These are phyloP conservation scores for Crithidia bombi DNA, from an alignment of 208 protist genomes.

Conservation along the genomic window DNA sequence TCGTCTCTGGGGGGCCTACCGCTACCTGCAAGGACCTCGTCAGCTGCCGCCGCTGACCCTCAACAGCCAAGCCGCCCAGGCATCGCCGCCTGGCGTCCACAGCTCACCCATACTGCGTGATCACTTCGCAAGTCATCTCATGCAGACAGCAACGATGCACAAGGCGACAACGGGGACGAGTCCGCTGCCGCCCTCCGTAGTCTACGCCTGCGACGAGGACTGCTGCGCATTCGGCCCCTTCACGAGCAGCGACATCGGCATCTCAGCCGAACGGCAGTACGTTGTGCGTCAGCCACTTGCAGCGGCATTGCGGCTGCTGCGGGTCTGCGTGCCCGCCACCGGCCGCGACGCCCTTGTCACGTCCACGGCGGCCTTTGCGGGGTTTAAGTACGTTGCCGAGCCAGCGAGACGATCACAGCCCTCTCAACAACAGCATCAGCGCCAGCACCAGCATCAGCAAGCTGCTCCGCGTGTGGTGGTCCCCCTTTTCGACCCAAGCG, in stretches of 20 bases:
- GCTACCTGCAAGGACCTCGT: slow-evolving; percentile 30
- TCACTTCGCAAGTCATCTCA: slow-evolving; percentile 17
- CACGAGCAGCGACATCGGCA: slow-evolving; percentile 53
- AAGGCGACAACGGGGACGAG: neutral
- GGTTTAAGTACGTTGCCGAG: slow-evolving; percentile 29
- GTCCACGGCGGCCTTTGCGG: slow-evolving; percentile 19
- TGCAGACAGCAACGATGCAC: neutral
- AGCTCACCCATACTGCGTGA: slow-evolving; percentile 24
- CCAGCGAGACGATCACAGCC: neutral
- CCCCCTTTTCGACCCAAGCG: slow-evolving; percentile 60
- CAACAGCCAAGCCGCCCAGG: slow-evolving; percentile 14
- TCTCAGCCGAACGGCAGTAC: slow-evolving; percentile 38
- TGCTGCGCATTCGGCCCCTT: slow-evolving; percentile 71
- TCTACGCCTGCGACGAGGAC: slow-evolving; percentile 45
- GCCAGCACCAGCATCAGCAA: neutral
- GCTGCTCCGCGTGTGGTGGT: slow-evolving; percentile 20
- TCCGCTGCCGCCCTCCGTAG: neutral
- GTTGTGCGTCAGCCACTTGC: slow-evolving; percentile 61
- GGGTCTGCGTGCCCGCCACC: slow-evolving; percentile 28
- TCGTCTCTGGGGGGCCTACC: slow-evolving; percentile 60
- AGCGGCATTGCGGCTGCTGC: slow-evolving; percentile 53
- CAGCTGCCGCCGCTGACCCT: slow-evolving; percentile 21
- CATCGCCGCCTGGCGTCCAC: slow-evolving; percentile 27
- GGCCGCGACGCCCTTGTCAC: slow-evolving; percentile 21
- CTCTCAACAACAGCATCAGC: neutral